Evolutionary conservation across 352 stramenopile genomes (phyloP).

Genomic region (Globisporangium splendens): DNA sequence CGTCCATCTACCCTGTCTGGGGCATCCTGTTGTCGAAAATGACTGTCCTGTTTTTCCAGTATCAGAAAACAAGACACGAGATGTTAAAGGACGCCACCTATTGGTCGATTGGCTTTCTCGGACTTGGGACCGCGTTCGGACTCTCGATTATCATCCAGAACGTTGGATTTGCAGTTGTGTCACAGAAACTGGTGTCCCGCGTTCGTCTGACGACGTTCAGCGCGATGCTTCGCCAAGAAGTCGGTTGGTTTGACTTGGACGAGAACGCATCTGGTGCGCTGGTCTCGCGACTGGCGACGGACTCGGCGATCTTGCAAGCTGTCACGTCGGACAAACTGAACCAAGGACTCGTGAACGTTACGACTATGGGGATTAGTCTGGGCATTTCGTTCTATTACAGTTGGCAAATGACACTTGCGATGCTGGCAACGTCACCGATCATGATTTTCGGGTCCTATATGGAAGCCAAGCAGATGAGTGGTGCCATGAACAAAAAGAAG

Average conservation of each 20-base stretch:
- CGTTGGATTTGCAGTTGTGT: too few species aligned
- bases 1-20: constrained; percentile 42
- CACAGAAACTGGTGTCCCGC: too few species aligned
- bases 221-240: constrained; percentile 66
- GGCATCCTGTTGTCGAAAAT: constrained; percentile 51
- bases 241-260: constrained; percentile 70
- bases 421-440: constrained; percentile 26
- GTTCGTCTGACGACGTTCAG: constrained; percentile 40
- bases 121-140: too few species aligned
- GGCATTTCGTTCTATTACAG: too few species aligned
- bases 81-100: too few species aligned
- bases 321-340: constrained; percentile 72
- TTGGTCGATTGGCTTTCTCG: too few species aligned
- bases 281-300: too few species aligned
- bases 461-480: constrained; percentile 31
- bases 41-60: constrained; percentile 46
- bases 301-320: constrained; percentile 68
- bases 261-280: too few species aligned
- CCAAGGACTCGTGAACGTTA: constrained; percentile 40
- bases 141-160: too few species aligned
- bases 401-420: too few species aligned
- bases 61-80: too few species aligned
- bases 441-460: constrained; percentile 36
- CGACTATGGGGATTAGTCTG: constrained; percentile 45
- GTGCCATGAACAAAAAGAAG: constrained; percentile 32